Conservation (phyloP, 768 basidiomycete genomes). For the Lentinula detonsa region DNA sequence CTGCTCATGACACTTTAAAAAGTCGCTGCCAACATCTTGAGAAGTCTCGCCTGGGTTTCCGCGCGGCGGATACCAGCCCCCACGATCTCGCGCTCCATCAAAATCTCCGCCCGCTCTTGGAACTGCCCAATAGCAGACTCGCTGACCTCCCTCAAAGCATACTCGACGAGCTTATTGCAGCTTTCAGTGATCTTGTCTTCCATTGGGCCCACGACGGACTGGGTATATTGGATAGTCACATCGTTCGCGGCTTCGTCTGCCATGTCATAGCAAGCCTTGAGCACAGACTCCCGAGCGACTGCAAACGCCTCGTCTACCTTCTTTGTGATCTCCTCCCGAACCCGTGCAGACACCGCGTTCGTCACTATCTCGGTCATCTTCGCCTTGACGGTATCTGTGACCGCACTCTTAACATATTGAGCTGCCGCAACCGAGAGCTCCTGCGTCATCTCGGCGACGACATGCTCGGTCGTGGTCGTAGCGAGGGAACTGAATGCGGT, state of each 20-base stretch:
- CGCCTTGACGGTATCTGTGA: background rate
- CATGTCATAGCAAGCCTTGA: background rate
- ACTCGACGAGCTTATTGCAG: background rate
- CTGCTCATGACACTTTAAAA: background rate
- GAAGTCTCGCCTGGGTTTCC: background rate
- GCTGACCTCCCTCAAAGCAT: background rate
- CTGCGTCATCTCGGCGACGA: background rate
- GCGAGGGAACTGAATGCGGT: background rate
- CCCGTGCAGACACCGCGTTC: background rate
- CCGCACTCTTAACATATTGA: background rate
- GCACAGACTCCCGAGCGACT: background rate
- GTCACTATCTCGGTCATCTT: background rate
- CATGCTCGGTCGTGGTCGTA: background rate
- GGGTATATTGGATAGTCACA: background rate
- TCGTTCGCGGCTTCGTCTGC: background rate
- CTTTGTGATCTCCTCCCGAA: background rate
- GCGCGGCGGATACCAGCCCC: background rate
- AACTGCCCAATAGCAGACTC: background rate
- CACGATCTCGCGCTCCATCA: slow-evolving; percentile 3
- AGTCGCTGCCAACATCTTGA: background rate
- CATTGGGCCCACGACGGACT: slow-evolving; percentile 1
- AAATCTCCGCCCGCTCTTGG: slow-evolving; percentile 2
- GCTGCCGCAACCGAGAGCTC: background rate
- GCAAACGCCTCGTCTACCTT: background rate
- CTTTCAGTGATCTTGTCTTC: background rate